Evolutionary conservation across 345 rosid genomes (phyloP).

Genomic region (Euphorbia lathyris): DNA sequence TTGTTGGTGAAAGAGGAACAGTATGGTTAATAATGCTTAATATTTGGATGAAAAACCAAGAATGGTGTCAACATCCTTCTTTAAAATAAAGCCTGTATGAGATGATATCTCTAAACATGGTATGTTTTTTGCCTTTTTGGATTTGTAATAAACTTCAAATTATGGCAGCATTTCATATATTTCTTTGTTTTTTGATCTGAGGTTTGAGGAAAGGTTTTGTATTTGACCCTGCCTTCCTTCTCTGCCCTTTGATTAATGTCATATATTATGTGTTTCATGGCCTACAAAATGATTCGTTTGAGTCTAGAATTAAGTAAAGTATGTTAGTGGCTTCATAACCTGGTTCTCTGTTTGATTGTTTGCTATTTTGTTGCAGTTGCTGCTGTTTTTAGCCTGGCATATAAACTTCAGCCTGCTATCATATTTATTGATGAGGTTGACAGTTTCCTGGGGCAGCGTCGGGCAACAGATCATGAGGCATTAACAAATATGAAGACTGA

Average conservation of each 20-base stretch:
- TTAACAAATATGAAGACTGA: conserved; percentile 95
- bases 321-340: neutral
- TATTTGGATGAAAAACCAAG: neutral
- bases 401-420: conserved; percentile 94
- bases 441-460: conserved; percentile 95
- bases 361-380: conserved; percentile 55
- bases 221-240: too few relatives aligned
- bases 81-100: neutral
- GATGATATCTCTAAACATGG: neutral
- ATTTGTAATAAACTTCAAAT: neutral
- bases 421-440: conserved; percentile 97
- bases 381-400: conserved; percentile 93
- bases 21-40: neutral
- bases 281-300: too few relatives aligned
- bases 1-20: neutral
- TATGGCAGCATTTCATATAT: neutral
- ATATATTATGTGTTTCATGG: too few relatives aligned
- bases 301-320: too few relatives aligned
- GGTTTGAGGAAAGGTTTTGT: too few relatives aligned
- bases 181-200: neutral
- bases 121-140: neutral
- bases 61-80: neutral
- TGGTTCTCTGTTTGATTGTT: conserved; percentile 5
- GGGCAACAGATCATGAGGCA: conserved; percentile 83
- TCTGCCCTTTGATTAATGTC: too few relatives aligned